Conservation (phyloP, 768 basidiomycete genomes). For the Imleria badia region DNA sequence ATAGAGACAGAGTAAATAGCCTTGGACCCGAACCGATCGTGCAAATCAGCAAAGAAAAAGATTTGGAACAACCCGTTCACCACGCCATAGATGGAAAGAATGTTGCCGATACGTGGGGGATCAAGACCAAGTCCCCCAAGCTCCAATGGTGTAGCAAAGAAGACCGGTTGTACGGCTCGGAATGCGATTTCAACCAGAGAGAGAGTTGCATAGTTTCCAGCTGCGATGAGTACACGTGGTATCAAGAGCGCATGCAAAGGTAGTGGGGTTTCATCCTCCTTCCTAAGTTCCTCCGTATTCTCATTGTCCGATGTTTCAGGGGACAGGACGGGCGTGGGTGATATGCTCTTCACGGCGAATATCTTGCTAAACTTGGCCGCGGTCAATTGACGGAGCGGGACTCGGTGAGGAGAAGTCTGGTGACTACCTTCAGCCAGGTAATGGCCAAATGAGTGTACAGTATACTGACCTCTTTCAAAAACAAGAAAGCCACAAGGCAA, state of each 20-base stretch:
- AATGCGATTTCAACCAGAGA: slow-evolving; percentile 67
- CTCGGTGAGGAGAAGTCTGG: slow-evolving; percentile 35
- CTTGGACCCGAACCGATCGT: slow-evolving; percentile 65
- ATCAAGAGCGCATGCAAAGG: slow-evolving; percentile 53
- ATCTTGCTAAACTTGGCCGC: slow-evolving; percentile 11
- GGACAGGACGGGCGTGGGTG: slow-evolving; percentile 10
- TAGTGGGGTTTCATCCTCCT: slow-evolving; percentile 34
- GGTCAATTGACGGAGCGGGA: slow-evolving; percentile 30
- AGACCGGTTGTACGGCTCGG: slow-evolving; percentile 66
- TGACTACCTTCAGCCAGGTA: slow-evolving; percentile 5
- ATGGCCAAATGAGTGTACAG: not conserved
- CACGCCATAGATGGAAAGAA: slow-evolving; percentile 60
- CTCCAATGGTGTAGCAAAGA: slow-evolving; percentile 66
- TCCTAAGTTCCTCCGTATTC: not conserved
- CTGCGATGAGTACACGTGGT: slow-evolving; percentile 56
- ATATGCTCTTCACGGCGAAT: not conserved
- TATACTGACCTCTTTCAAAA: slow-evolving; percentile 54
- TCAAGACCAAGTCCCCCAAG: slow-evolving; percentile 71
- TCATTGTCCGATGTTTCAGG: slow-evolving; percentile 1
- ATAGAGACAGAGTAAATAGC: slow-evolving; percentile 55
- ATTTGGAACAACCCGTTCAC: slow-evolving; percentile 66
- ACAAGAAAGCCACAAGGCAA: slow-evolving; percentile 51
- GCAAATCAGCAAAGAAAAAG: slow-evolving; percentile 62
- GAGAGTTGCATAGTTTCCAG: slow-evolving; percentile 63
- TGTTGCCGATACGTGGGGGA: slow-evolving; percentile 63